Evolutionary conservation across 2,329 filamentous ascomycete species (phyloP).

Genomic region (Fusarium xyrophilum): DNA sequence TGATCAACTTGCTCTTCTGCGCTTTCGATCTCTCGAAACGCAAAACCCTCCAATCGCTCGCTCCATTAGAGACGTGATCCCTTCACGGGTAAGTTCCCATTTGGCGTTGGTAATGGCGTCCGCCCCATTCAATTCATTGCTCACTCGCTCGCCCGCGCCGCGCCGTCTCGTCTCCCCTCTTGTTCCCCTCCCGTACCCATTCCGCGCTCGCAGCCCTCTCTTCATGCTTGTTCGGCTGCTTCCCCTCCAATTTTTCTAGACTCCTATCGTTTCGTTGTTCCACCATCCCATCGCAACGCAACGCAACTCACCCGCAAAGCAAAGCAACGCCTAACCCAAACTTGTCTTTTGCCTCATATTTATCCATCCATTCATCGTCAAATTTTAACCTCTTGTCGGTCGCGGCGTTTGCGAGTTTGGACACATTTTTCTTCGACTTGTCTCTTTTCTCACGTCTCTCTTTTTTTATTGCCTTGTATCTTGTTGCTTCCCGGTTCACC

Average conservation of each 20-base stretch:
- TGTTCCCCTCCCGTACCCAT: conserved; percentile 27
- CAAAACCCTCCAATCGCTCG: conserved; percentile 16
- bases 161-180: conserved; percentile 26
- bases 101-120: conserved; percentile 11
- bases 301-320: conserved; percentile 3
- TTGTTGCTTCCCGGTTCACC: conserved; percentile 23
- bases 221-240: conserved; percentile 25
- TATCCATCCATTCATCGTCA: conserved; percentile 6
- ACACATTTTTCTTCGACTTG: conserved; percentile 12
- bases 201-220: conserved; percentile 12
- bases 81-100: conserved; percentile 49
- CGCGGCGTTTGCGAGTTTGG: conserved; percentile 25
- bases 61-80: conserved; percentile 48
- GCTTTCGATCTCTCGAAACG: conserved; percentile 28
- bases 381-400: conserved; percentile 21
- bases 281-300: conserved; percentile 22
- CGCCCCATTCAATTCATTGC: conserved; percentile 25
- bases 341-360: conserved; percentile 24
- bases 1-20: conserved; percentile 16
- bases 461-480: conserved; percentile 3
- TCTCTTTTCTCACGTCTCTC: conserved; percentile 13
- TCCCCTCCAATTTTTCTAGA: conserved; percentile 32
- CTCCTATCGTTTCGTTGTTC: conserved; percentile 21
- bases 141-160: conserved; percentile 17
- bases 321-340: conserved; percentile 9